Base-by-base conservation (phyloP, 2,329 filamentous ascomycete species). In the Calonectria hawksworthii region DNA sequence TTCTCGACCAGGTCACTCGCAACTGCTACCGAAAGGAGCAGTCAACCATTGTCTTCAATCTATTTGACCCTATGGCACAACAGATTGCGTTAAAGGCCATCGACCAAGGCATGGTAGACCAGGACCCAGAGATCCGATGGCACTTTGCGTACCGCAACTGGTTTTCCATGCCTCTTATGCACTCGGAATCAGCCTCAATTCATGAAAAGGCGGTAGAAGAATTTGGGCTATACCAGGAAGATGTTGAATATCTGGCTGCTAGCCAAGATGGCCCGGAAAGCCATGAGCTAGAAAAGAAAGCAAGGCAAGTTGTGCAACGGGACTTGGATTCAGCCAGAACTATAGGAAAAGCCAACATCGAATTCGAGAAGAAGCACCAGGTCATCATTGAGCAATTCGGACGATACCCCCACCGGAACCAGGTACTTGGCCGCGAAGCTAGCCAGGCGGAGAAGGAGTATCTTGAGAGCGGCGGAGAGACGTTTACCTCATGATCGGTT, bases 1-100 rank as follows among this genome's bases (percentile, higher is more conserved):
- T 94, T 2, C 86, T 94, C 3, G 92, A 94, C 75, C 92, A 94
- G 79, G 86, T 93, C 52, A 87, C 92, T 0, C 89, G 92, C 2
- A 93, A 94, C 80, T 87, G 90, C 76, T 92, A 89, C 83, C 90
- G 92, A 18, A 88, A 86, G 0, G 83, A 85, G 0, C 83, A 90
- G 30, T 82, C 85, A 0, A 75, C 67, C 2, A 54, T 89, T 3
- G 83, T 89, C 14, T 93, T 92, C 79, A 83, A 73, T 1, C 86
- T 89, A 76, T 93, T 92, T 76, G 92, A 93, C 77, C 87, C 87
- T 9, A 83, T 93, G 3, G 86, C 89, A 0, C 83, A 83, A n/a
- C 84, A 87, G 2, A 80, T 93, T 9, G 80, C 87, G 0, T 66
- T 80, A 4, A 68, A 80, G 36, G 82, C 89, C 50, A 70, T 87